Evolutionary conservation across 2,329 filamentous ascomycete genomes (phyloP).

Genomic region (Torrubiella hemipterigena): DNA sequence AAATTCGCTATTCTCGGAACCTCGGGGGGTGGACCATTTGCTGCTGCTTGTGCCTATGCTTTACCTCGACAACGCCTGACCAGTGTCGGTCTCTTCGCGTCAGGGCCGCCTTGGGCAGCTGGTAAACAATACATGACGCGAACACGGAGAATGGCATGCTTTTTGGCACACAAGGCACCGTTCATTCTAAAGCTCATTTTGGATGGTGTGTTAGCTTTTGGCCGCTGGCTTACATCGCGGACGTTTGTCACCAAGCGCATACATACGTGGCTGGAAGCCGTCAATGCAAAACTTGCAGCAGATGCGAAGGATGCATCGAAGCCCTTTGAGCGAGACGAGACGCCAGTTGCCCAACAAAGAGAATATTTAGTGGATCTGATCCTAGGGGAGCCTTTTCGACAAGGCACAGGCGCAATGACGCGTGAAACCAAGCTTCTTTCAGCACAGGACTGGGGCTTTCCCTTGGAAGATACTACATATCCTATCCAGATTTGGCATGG

Average conservation of each 20-base stretch:
- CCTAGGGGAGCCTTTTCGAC: slow-evolving; percentile 16
- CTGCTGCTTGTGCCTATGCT: slow-evolving; percentile 19
- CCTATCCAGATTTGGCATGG: slow-evolving; percentile 21
- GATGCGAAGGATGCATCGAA: slow-evolving; percentile 6
- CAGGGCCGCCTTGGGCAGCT: slow-evolving; percentile 20
- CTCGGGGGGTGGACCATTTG: slow-evolving; percentile 24
- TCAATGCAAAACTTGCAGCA: slow-evolving; percentile 7
- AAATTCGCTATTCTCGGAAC: slow-evolving; percentile 20
- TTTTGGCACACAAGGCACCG: slow-evolving; percentile 13
- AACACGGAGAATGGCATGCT: slow-evolving; percentile 9
- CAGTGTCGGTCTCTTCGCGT: slow-evolving; percentile 23
- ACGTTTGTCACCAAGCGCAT: slow-evolving; percentile 9
- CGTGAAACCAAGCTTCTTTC: slow-evolving; percentile 18
- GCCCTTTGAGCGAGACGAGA: slow-evolving; percentile 2
- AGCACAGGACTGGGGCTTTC: slow-evolving; percentile 16
- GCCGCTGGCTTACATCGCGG: slow-evolving; percentile 10
- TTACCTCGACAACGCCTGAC: slow-evolving; percentile 18
- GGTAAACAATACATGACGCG: slow-evolving; percentile 17
- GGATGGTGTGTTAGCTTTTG: slow-evolving; percentile 9
- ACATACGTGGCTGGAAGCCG: slow-evolving; percentile 12
- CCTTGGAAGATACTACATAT: slow-evolving; percentile 15
- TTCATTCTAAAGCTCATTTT: slow-evolving; percentile 9
- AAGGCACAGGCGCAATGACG: slow-evolving; percentile 13
- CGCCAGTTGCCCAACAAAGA: slow-evolving; percentile 11
- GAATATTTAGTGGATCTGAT: slow-evolving; percentile 16